phyloP scores from a whole-genome alignment of 148 eudicot genomes.

The Vaccinium macrocarpon region DNA sequence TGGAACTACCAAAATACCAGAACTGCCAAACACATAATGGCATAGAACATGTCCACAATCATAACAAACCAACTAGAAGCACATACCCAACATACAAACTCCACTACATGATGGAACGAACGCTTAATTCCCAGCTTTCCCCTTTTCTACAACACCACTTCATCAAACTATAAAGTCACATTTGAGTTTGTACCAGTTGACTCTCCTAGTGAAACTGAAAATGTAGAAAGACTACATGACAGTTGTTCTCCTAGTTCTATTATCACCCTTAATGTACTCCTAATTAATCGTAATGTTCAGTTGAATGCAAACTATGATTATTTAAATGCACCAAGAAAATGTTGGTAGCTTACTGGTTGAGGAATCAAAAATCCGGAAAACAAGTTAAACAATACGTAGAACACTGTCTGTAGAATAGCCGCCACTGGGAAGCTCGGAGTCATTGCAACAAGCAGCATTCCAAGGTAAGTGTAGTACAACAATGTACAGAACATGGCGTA shows the following conservation, averaged over 20 bases:
- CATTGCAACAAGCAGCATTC: constrained; percentile 1
- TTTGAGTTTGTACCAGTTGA: not conserved
- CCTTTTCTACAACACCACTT: too few relatives aligned
- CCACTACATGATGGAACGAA: too few relatives aligned
- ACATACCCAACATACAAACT: too few relatives aligned
- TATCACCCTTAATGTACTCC: not conserved
- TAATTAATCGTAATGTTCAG: not conserved
- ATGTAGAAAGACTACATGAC: not conserved
- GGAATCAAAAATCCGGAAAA: not conserved
- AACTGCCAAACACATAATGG: too few relatives aligned
- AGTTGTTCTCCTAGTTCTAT: not conserved
- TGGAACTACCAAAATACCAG: too few relatives aligned
- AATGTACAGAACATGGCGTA: constrained; percentile 60
- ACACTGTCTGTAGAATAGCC: not conserved
- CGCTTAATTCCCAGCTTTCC: too few relatives aligned
- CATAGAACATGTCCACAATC: too few relatives aligned
- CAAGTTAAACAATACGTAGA: not conserved
- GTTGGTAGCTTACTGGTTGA: not conserved
- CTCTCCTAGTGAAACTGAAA: not conserved
- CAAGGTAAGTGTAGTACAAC: constrained; percentile 52
- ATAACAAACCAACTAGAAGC: too few relatives aligned
- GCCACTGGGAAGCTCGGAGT: not conserved
- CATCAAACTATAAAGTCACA: not conserved
- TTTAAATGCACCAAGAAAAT: not conserved
- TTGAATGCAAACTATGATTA: too few relatives aligned